Evolutionary conservation across 441 rosid species (phyloP).

Genomic region (Cnidoscolus chayamansa): DNA sequence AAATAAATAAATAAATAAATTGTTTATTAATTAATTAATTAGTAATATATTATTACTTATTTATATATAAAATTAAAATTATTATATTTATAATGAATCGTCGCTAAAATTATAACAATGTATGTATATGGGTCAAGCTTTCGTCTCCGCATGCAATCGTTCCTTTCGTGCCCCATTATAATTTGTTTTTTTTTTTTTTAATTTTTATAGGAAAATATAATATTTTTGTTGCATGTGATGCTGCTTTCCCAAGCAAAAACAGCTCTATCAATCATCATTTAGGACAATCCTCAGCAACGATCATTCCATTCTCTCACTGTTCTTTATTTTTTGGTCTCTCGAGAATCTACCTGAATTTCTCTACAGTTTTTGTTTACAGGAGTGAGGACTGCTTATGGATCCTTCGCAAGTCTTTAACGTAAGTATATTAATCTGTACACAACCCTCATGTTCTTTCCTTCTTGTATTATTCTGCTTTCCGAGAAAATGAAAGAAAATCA

Average conservation of each 20-base stretch:
- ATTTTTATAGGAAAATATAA: no score
- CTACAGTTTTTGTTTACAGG: background rate
- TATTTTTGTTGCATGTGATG: slow-evolving; percentile 35
- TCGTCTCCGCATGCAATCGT: slow-evolving; percentile 31
- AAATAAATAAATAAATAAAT: no score
- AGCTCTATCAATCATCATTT: slow-evolving; percentile 38
- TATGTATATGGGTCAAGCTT: no score
- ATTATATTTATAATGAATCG: no score
- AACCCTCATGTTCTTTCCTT: background rate
- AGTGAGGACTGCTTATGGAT: slow-evolving; percentile 10
- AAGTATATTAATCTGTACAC: slow-evolving; percentile 12
- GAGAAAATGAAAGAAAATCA: slow-evolving; percentile 24
- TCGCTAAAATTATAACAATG: no score
- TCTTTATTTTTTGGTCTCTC: slow-evolving; percentile 1
- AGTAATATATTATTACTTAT: no score
- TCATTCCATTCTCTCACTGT: background rate
- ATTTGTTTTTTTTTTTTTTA: no score
- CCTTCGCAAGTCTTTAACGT: slow-evolving; percentile 20
- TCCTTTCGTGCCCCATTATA: slow-evolving; percentile 28
- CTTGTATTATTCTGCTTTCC: slow-evolving; percentile 11
- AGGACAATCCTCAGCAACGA: slow-evolving; percentile 10
- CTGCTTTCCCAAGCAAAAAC: slow-evolving; percentile 46
- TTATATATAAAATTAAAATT: no score
- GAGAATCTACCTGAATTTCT: slow-evolving; percentile 4
- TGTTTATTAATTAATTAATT: no score